Evolutionary conservation across 495 filamentous ascomycete genomes (phyloP).

Genomic region (Neurospora sp.): DNA sequence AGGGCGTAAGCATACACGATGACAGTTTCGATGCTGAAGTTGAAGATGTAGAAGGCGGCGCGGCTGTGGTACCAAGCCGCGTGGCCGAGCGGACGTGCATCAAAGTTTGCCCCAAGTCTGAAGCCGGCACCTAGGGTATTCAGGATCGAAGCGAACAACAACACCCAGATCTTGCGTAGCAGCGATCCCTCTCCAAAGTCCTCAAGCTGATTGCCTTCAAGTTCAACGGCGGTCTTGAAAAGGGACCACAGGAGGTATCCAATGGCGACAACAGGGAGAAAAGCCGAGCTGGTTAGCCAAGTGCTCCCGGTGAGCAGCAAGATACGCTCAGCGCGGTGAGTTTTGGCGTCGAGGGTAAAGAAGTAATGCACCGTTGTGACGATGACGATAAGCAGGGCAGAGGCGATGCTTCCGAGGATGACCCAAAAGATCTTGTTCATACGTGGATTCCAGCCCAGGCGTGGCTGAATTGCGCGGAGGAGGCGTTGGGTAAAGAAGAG

Average conservation of each 20-base stretch:
- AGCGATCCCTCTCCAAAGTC: conserved; percentile 59
- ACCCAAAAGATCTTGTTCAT: conserved; percentile 39
- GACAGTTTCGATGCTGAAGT: conserved; percentile 59
- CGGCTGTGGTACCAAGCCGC: conserved; percentile 63
- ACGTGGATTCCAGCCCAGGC: conserved; percentile 50
- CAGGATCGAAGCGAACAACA: conserved; percentile 43
- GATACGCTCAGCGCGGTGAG: conserved; percentile 41
- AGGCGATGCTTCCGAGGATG: conserved; percentile 49
- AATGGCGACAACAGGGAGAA: conserved; percentile 42
- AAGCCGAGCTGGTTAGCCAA: conserved; percentile 58
- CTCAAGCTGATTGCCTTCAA: conserved; percentile 42
- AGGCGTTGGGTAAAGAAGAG: conserved; percentile 69
- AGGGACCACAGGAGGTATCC: conserved; percentile 27
- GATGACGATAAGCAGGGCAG: conserved; percentile 61
- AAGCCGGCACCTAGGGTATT: conserved; percentile 62
- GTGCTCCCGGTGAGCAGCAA: conserved; percentile 58
- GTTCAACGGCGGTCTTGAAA: conserved; percentile 25
- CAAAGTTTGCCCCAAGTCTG: conserved; percentile 49
- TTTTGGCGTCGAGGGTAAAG: conserved; percentile 50
- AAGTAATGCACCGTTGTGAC: conserved; percentile 49
- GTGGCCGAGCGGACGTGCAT: conserved; percentile 38
- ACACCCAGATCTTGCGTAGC: conserved; percentile 50
- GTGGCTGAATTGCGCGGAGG: conserved; percentile 57
- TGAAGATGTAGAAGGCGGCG: conserved; percentile 69
- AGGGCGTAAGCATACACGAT: conserved; percentile 56